Conservation (phyloP, 2,329 filamentous ascomycete genomes). For the Colletotrichum limetticola region DNA sequence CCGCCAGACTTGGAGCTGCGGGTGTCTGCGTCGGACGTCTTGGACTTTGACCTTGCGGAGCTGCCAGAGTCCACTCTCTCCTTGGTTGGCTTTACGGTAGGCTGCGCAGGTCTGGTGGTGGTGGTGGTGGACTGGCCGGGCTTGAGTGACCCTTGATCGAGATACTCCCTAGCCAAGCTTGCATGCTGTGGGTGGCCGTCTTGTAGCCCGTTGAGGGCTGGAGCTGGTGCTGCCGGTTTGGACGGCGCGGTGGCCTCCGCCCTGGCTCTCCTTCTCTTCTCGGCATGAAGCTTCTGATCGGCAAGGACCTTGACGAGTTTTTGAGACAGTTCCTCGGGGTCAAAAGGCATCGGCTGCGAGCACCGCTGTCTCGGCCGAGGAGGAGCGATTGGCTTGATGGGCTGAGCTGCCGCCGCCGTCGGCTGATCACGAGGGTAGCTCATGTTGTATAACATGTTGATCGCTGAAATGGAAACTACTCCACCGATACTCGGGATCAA, state of each 20-base stretch:
- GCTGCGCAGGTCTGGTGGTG: background rate
- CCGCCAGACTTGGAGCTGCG: constrained; percentile 22
- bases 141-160: constrained; percentile 21
- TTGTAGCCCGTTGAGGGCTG: background rate
- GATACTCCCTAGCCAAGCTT: constrained; percentile 13
- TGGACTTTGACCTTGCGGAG: constrained; percentile 25
- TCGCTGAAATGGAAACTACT: constrained; percentile 5
- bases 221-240: background rate
- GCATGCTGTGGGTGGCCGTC: constrained; percentile 3
- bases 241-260: constrained; percentile 39
- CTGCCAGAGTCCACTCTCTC: constrained; percentile 3
- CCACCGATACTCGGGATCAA: background rate
- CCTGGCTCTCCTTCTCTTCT: constrained; percentile 45
- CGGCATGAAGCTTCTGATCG: constrained; percentile 57
- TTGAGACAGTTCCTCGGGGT: constrained; percentile 65
- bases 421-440: constrained; percentile 38
- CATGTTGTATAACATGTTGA: constrained; percentile 41
- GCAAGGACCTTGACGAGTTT: constrained; percentile 62
- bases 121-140: constrained; percentile 1
- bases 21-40: constrained; percentile 31
- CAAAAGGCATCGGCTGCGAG: constrained; percentile 50
- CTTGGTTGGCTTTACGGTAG: background rate
- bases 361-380: constrained; percentile 29
- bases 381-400: constrained; percentile 17
- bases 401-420: constrained; percentile 5